Conservation (phyloP, 768 basidiomycete genomes). For the Trametes cubensis region DNA sequence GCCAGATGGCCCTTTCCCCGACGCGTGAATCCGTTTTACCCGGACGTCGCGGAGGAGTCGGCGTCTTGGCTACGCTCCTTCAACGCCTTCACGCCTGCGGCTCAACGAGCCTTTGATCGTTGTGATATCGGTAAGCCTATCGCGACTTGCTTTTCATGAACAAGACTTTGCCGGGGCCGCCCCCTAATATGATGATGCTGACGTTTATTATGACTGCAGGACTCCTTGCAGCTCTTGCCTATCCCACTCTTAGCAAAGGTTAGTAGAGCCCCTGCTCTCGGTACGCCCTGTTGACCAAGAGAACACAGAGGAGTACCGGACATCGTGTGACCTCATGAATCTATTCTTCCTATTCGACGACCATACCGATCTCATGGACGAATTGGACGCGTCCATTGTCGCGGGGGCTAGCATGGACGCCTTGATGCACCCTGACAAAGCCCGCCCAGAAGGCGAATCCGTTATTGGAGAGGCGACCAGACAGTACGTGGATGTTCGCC, state of each 20-base stretch:
- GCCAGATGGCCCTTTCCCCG: constrained; percentile 35
- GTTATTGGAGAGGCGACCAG: constrained; percentile 29
- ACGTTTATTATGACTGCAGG: not conserved
- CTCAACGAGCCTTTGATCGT: constrained; percentile 33
- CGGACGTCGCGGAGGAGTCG: constrained; percentile 30
- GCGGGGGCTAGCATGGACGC: constrained; percentile 32
- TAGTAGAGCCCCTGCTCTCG: too few species aligned
- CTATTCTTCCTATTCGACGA: constrained; percentile 36
- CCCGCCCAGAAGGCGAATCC: constrained; percentile 27
- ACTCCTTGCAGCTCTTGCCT: constrained; percentile 17
- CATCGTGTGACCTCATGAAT: constrained; percentile 31
- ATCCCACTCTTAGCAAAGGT: constrained; percentile 7
- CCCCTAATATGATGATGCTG: too few species aligned
- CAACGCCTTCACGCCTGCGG: constrained; percentile 31
- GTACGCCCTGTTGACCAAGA: too few species aligned
- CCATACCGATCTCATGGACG: constrained; percentile 23
- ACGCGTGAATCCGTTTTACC: constrained; percentile 34
- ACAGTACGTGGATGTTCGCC: constrained; percentile 22
- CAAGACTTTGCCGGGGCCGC: not conserved
- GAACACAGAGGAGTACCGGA: constrained; percentile 9
- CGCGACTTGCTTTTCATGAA: too few species aligned
- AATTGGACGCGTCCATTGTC: constrained; percentile 6
- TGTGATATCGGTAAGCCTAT: constrained; percentile 29
- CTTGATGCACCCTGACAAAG: constrained; percentile 27
- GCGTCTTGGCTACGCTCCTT: constrained; percentile 33